A percentile compares a stretch with the other conserved stretches of the same genome.
Conservation (phyloP, 1,139 yeast species). For the Saccharomyces hybrid region DNA sequence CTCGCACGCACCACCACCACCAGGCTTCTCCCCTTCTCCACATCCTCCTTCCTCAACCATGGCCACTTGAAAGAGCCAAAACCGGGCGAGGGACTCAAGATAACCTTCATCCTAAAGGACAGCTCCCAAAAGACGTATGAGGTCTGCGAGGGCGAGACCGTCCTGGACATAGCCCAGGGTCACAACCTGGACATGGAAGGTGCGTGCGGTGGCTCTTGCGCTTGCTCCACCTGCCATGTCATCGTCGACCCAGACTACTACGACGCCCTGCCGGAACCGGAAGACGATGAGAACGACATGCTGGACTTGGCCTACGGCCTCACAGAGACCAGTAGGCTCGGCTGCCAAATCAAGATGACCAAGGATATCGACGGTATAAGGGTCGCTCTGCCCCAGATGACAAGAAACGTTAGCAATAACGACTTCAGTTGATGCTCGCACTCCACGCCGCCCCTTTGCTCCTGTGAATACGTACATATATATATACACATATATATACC, state of each 20-base stretch:
- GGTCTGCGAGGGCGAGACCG: conserved; percentile 86
- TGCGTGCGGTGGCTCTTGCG: conserved; percentile 98
- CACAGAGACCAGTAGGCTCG: conserved; percentile 91
- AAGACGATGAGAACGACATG: conserved; percentile 97
- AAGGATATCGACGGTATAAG: conserved; percentile 87
- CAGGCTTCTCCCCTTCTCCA: conserved; percentile 9
- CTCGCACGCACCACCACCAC: neutral
- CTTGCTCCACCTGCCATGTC: conserved; percentile 95
- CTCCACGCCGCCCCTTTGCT: neutral
- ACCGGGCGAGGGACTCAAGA: conserved; percentile 80
- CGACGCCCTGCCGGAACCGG: conserved; percentile 88
- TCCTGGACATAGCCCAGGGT: conserved; percentile 92
- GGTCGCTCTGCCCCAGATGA: conserved; percentile 97
- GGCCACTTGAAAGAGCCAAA: conserved; percentile 87
- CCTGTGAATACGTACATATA: neutral
- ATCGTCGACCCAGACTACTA: conserved; percentile 92
- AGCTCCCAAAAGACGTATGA: conserved; percentile 76
- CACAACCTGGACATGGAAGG: conserved; percentile 93
- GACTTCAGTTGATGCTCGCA: conserved; percentile 48
- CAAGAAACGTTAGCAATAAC: conserved; percentile 75
- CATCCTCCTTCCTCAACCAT: conserved; percentile 35
- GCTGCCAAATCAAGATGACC: conserved; percentile 86
- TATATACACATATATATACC: neutral
- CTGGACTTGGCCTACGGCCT: conserved; percentile 93
- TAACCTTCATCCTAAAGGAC: conserved; percentile 87